phyloP scores from a whole-genome alignment of 2,329 filamentous ascomycete species.

The Botrytis pseudocinerea region DNA sequence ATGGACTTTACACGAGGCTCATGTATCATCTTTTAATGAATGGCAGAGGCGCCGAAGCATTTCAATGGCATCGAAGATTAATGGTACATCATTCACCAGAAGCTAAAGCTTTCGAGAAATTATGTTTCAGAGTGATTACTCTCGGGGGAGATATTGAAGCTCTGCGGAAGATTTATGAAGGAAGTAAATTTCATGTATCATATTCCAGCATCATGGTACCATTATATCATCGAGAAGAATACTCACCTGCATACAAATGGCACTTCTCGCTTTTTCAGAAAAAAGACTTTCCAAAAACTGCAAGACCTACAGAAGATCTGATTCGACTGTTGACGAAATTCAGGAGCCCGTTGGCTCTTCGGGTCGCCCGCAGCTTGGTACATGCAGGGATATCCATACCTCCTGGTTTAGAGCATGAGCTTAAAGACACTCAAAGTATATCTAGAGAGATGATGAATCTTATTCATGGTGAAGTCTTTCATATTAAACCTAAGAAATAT shows the following conservation, averaged over 20 bases:
- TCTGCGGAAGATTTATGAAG: conserved; percentile 47
- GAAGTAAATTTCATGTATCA: conserved; percentile 43
- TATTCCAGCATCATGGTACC: conserved; percentile 47
- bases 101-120: conserved; percentile 43
- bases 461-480: conserved; percentile 37
- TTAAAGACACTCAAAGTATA: conserved; percentile 28
- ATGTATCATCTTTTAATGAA: conserved; percentile 45
- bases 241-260: conserved; percentile 47
- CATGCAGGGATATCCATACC: conserved; percentile 34
- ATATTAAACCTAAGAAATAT: conserved; percentile 48
- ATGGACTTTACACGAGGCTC: conserved; percentile 47
- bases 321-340: conserved; percentile 44
- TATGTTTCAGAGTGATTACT: conserved; percentile 38
- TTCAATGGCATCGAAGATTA: conserved; percentile 38
- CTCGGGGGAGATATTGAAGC: conserved; percentile 38
- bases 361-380: conserved; percentile 35
- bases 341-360: conserved; percentile 33
- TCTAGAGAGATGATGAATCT: conserved; percentile 41
- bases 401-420: conserved; percentile 21
- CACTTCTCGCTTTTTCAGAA: conserved; percentile 47
- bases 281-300: conserved; percentile 45
- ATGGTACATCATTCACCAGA: conserved; percentile 37
- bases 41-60: conserved; percentile 28
- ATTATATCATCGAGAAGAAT: conserved; percentile 43
- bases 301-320: conserved; percentile 45